Evolutionary conservation across 23 red algal genomes (phyloP).

Genomic region (Gracilariopsis chorda): DNA sequence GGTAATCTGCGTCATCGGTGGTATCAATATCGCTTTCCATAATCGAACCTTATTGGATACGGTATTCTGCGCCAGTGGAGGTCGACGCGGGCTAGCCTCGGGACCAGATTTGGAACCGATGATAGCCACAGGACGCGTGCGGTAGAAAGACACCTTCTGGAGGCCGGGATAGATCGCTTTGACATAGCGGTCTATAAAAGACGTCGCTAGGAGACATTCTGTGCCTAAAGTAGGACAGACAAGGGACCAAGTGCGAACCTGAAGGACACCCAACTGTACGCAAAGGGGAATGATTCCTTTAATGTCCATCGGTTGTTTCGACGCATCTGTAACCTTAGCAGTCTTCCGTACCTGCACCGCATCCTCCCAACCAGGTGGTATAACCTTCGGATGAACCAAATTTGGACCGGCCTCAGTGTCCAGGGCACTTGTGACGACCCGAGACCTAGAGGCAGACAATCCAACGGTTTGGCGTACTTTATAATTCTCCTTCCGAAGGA

Average conservation of each 20-base stretch:
- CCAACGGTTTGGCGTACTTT: too few species aligned
- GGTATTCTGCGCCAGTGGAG: background rate
- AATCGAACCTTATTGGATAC: background rate
- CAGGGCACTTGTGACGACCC: too few species aligned
- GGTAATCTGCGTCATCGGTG: background rate
- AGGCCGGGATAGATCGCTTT: background rate
- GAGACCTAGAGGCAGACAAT: too few species aligned
- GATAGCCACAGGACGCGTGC: background rate
- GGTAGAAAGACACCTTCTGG: background rate
- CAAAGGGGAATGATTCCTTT: background rate
- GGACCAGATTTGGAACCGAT: background rate
- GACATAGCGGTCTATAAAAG: background rate
- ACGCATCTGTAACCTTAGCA: too few species aligned
- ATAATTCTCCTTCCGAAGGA: too few species aligned
- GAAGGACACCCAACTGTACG: background rate
- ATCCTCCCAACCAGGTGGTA: too few species aligned
- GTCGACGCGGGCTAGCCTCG: background rate
- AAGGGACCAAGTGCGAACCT: background rate
- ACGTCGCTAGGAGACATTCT: background rate
- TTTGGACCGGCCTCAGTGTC: too few species aligned
- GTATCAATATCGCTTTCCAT: background rate
- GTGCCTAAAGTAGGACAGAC: background rate
- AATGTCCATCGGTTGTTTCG: too few species aligned
- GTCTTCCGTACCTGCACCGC: too few species aligned
- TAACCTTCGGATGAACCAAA: too few species aligned